These are phyloP conservation scores for Leishmania tarentolae DNA, from an alignment of 208 protist genomes.

Conservation along the genomic window DNA sequence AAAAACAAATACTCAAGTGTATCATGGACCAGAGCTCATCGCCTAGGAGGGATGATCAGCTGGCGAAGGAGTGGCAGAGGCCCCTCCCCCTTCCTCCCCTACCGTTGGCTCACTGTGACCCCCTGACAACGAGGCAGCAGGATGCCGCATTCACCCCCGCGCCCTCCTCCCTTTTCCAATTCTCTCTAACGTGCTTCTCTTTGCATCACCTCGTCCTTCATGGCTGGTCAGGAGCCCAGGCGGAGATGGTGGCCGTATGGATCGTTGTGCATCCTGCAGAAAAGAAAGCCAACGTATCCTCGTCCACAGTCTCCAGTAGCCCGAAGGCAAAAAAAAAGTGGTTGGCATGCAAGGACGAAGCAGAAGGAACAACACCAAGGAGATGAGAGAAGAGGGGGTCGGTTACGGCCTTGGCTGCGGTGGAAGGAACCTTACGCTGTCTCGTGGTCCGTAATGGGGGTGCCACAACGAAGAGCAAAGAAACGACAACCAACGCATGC, in stretches of 20 bases:
- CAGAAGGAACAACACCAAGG: not conserved
- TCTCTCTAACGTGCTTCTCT: not conserved
- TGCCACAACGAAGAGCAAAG: not conserved
- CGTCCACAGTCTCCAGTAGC: not conserved
- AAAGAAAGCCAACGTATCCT: not conserved
- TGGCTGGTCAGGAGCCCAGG: not conserved
- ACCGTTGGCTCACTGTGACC: not conserved
- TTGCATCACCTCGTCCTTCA: not conserved
- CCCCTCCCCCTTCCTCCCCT: slow-evolving; percentile 1
- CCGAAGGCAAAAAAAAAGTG: not conserved
- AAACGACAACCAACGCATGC: not conserved
- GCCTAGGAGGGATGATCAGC: not conserved
- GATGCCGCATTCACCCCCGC: not conserved
- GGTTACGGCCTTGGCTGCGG: not conserved
- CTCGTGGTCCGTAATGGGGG: not conserved
- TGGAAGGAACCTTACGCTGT: not conserved
- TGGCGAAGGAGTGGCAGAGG: not conserved
- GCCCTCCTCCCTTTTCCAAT: not conserved
- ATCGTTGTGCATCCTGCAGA: not conserved
- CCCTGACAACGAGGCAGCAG: not conserved
- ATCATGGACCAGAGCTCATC: not conserved
- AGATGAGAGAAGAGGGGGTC: not conserved
- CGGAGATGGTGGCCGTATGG: not conserved
- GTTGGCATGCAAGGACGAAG: no score
- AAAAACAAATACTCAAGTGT: slow-evolving; percentile 7